Conservation (phyloP, 2,329 filamentous ascomycete species). For the Arthroderma sp. region DNA sequence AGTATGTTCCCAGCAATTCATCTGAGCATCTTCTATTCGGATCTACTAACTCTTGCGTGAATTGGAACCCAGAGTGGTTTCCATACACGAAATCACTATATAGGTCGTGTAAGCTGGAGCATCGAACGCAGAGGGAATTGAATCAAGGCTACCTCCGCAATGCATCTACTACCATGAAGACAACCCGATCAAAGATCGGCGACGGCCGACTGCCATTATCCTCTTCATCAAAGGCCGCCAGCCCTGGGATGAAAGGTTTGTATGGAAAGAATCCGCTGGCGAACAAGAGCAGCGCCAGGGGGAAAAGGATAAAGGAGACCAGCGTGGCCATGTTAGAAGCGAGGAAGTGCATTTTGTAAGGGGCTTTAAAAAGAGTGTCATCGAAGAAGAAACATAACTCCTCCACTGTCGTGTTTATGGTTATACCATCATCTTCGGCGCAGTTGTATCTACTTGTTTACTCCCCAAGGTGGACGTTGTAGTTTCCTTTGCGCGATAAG, state of each 20-base stretch:
- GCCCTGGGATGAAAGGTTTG: constrained; percentile 79
- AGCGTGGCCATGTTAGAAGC: not conserved
- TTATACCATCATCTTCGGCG: not conserved
- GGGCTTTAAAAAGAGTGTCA: not conserved
- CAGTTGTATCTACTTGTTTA: not conserved
- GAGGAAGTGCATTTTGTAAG: not conserved
- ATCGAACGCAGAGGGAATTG: not conserved
- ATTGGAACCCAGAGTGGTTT: constrained; percentile 65
- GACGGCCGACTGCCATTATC: constrained; percentile 44
- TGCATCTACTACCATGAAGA: constrained; percentile 98
- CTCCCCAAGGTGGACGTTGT: not conserved
- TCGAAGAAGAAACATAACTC: not conserved
- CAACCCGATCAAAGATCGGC: constrained; percentile 71
- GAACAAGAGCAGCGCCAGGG: constrained; percentile 62
- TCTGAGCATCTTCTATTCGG: not conserved
- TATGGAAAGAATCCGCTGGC: constrained; percentile 94
- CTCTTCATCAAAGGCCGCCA: constrained; percentile 52
- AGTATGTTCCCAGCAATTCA: not conserved
- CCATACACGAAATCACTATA: constrained; percentile 84
- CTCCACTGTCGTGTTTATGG: not conserved
- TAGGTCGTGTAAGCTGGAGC: not conserved
- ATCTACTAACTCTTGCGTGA: constrained; percentile 62
- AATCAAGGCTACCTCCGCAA: constrained; percentile 56
- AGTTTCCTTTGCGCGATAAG: not conserved
- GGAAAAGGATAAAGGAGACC: constrained; percentile 64